These are phyloP conservation scores for Cercospora sp. DNA, from an alignment of 2,329 filamentous ascomycete genomes.

Conservation along the genomic window DNA sequence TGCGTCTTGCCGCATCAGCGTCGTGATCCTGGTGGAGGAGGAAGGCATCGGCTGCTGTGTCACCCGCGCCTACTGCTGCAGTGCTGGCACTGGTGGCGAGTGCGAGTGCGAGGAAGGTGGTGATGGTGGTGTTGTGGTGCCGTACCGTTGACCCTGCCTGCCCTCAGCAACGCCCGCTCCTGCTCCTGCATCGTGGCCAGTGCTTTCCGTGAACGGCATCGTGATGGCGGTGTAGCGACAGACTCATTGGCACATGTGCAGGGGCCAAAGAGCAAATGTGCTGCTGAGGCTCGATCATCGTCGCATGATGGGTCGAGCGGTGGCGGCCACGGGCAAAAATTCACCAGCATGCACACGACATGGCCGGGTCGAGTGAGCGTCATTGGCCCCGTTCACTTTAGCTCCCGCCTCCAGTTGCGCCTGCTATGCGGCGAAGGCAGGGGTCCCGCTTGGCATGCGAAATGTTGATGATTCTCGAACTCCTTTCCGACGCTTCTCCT, in stretches of 20 bases:
- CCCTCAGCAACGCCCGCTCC: constrained; percentile 15
- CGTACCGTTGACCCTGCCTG: constrained; percentile 17
- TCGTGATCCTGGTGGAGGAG: background rate
- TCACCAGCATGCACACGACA: constrained; percentile 8
- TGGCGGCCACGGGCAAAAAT: constrained; percentile 6
- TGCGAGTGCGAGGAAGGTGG: background rate
- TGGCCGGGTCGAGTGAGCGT: background rate
- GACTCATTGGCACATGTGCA: constrained; percentile 6
- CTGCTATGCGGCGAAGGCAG: constrained; percentile 5
- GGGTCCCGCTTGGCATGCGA: constrained; percentile 7
- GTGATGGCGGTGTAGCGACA: background rate
- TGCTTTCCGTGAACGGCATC: constrained; percentile 29
- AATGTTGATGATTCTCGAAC: constrained; percentile 15
- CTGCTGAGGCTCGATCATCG: background rate
- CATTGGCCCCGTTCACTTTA: constrained; percentile 8
- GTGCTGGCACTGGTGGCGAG: background rate
- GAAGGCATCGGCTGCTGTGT: constrained; percentile 2
- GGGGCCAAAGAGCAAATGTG: background rate
- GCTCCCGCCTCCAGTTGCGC: constrained; percentile 10
- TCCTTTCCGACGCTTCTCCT: constrained; percentile 27
- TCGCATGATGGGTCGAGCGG: constrained; percentile 1
- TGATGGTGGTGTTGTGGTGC: background rate
- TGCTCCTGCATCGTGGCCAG: constrained; percentile 19
- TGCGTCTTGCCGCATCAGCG: constrained; percentile 3
- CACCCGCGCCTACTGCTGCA: background rate